Base-by-base conservation (phyloP, 2,329 filamentous ascomycete species). In the Coniochaeta sp. region DNA sequence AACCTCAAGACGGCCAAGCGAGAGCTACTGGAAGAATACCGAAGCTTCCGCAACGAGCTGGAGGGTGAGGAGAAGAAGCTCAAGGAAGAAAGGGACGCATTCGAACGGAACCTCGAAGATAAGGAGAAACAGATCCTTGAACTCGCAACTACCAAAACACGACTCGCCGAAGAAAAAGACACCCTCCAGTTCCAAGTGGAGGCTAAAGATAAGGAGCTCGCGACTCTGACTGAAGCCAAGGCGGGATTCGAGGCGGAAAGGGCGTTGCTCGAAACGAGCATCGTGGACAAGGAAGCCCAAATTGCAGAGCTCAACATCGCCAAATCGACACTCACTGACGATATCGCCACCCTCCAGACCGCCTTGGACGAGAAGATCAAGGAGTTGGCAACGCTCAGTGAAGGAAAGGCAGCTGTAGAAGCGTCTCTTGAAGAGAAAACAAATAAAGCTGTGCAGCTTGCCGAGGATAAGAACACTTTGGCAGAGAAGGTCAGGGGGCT, bases 1-100 rank as follows among this genome's bases (percentile, higher is more conserved):
- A 60, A 63, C 40, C 61, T 67, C 13, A 52, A 59, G 27, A 60
- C 54, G 38, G 61, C 64, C 1, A 61, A 65, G 49, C 63, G 62
- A 35, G 63, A 63, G 20, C 56, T 65, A 5, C 55, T 67, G 18
- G 65, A 67, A 48, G 60, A 67, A 55, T 67, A 67, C 56, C 64
- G 62, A 46, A 57, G 58, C 18, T 67, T 65, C 50, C 60, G 64
- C 12, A 62, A 61, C 30, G 65, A 66, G 18, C 59, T 66, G 52
- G 65, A 67, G 32, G 58, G 55, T 7, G 54, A 57, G 20, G 60
- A 62, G 55, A 53, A 50, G 8, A 53, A 54, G 31, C 57, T 67
- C 8, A 55, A 57, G 31, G 52, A 55, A 18, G 61, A 61, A 52
- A 63, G 63, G 58, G 33, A 50, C 18, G 58, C 56, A 1, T 59